A percentile compares a stretch with the other conserved stretches of the same genome.
Conservation (phyloP, 352 stramenopile genomes). For the Plasmopara muralis region DNA sequence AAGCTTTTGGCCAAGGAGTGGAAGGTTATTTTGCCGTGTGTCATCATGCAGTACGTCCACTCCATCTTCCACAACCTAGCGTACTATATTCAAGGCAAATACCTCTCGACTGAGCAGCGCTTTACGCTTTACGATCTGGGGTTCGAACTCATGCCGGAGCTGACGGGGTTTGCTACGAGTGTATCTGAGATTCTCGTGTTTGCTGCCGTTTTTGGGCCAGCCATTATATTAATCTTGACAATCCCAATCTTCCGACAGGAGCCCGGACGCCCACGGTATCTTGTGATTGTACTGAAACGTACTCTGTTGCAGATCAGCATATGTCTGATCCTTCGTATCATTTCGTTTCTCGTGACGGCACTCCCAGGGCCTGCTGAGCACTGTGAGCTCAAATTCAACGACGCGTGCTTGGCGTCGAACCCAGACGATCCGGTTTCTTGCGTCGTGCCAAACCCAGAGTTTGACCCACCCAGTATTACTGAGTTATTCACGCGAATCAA, state of each 20-base stretch:
- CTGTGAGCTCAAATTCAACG: conserved; percentile 68
- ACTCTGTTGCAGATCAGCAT: conserved; percentile 76
- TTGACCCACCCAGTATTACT: conserved; percentile 40
- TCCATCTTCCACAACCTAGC: conserved; percentile 81
- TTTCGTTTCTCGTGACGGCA: conserved; percentile 75
- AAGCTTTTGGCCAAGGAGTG: conserved; percentile 55
- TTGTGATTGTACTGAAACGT: conserved; percentile 77
- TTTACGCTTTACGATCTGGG: conserved; percentile 72
- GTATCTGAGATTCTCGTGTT: conserved; percentile 79
- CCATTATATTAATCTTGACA: conserved; percentile 58
- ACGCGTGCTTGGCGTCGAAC: conserved; percentile 44
- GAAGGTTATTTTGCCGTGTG: conserved; percentile 65
- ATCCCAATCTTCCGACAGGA: conserved; percentile 63
- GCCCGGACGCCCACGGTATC: conserved; percentile 56
- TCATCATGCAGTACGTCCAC: conserved; percentile 83
- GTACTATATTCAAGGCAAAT: conserved; percentile 75
- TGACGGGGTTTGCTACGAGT: conserved; percentile 33
- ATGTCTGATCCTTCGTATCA: conserved; percentile 58
- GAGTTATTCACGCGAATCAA: conserved; percentile 72
- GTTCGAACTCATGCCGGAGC: conserved; percentile 63
- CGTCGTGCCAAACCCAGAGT: conserved; percentile 63
- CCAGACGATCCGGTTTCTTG: conserved; percentile 48
- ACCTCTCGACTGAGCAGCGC: conserved; percentile 60
- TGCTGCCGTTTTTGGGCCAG: conserved; percentile 56
- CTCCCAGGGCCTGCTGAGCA: conserved; percentile 61